These are phyloP conservation scores for Phellinidium pouzarii DNA, from an alignment of 1,284 basidiomycete species.

Conservation along the genomic window DNA sequence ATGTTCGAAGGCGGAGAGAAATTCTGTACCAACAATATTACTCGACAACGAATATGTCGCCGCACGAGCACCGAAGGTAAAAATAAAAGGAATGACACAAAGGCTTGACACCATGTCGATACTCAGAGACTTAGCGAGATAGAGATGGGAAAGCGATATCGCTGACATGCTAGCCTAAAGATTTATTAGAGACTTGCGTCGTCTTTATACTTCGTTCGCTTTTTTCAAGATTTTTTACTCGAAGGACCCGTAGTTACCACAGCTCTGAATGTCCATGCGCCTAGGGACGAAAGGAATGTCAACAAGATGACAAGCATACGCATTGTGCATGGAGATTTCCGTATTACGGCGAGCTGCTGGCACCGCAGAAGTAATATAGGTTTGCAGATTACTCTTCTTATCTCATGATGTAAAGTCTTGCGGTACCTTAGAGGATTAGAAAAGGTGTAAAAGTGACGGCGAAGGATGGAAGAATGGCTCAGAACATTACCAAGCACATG, in stretches of 20 bases:
- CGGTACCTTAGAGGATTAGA: too few relatives aligned
- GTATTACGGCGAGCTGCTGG: conserved; percentile 5
- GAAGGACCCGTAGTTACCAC: background rate
- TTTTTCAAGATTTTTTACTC: background rate
- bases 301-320: background rate
- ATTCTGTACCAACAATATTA: conserved; percentile 35
- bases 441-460: too few relatives aligned
- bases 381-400: background rate
- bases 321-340: background rate
- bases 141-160: too few relatives aligned
- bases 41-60: conserved; percentile 33
- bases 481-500: too few relatives aligned
- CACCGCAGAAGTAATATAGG: background rate
- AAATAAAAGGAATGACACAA: conserved; percentile 1
- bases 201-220: background rate
- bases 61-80: conserved; percentile 4
- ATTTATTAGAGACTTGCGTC: too few relatives aligned
- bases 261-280: background rate
- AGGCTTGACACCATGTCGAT: background rate
- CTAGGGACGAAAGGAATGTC: background rate
- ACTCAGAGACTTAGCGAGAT: too few relatives aligned
- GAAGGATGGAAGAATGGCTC: too few relatives aligned
- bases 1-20: conserved; percentile 38
- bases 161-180: too few relatives aligned
- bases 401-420: too few relatives aligned